Conservation (phyloP, 768 basidiomycete species). For the Kwoniella sp. region DNA sequence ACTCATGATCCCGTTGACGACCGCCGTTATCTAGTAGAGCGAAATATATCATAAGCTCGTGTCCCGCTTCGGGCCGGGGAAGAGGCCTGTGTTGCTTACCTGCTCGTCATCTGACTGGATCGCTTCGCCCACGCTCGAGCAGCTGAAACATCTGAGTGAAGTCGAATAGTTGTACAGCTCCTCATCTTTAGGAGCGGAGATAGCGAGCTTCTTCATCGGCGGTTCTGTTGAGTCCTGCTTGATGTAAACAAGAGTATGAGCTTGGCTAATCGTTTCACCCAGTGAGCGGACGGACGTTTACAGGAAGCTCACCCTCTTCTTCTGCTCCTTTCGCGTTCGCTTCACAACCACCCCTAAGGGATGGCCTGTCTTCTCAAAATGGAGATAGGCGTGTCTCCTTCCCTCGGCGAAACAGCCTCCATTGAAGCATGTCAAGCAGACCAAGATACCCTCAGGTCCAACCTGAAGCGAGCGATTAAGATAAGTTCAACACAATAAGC, state of each 20-base stretch:
- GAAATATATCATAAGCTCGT: conserved; percentile 13
- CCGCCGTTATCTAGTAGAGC: conserved; percentile 60
- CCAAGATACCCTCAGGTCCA: conserved; percentile 72
- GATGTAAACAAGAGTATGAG: background rate
- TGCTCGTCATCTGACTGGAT: conserved; percentile 43
- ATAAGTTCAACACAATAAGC: background rate
- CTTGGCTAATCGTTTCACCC: background rate
- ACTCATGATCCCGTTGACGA: conserved; percentile 72
- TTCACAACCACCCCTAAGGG: conserved; percentile 76
- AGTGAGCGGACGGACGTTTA: background rate
- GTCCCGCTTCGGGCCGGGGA: background rate
- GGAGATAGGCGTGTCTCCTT: conserved; percentile 73
- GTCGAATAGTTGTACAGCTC: conserved; percentile 78
- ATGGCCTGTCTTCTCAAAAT: conserved; percentile 74
- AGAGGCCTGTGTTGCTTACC: too few relatives aligned
- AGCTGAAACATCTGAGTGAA: conserved; percentile 74
- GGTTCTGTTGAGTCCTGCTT: conserved; percentile 74
- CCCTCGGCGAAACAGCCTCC: conserved; percentile 71
- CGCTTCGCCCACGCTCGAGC: conserved; percentile 57
- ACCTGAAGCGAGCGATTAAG: conserved; percentile 61
- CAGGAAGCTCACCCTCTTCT: conserved; percentile 66
- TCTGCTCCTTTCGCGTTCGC: conserved; percentile 67
- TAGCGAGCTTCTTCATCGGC: conserved; percentile 84
- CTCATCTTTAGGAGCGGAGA: conserved; percentile 73
- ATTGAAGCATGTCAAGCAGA: conserved; percentile 92